A percentile compares a stretch with the other conserved stretches of the same genome.
Conservation (phyloP, 768 basidiomycete genomes). For the Coprinellus micaceus region DNA sequence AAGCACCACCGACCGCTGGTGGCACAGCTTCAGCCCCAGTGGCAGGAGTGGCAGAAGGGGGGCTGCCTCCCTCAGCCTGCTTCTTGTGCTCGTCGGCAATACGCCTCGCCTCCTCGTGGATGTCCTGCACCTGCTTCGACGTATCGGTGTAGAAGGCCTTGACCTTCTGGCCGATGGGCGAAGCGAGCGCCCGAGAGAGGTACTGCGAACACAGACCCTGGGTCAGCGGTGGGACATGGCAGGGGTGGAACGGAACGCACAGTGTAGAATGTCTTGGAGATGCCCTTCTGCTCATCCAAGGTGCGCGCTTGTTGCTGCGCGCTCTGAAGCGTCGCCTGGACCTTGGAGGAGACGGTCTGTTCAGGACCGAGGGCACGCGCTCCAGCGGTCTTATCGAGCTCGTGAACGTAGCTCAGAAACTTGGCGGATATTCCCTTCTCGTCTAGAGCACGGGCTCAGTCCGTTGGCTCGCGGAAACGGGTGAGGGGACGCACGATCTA, state of each 20-base stretch:
- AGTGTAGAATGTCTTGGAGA: slow-evolving; percentile 65
- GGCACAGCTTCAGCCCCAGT: neutral
- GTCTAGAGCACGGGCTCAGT: slow-evolving; percentile 30
- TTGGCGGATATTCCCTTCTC: slow-evolving; percentile 85
- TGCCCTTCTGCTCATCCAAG: slow-evolving; percentile 74
- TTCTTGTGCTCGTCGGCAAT: slow-evolving; percentile 65
- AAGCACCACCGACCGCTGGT: too few species aligned
- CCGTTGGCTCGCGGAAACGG: neutral
- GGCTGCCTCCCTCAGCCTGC: slow-evolving; percentile 16
- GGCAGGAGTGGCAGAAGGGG: slow-evolving; percentile 13
- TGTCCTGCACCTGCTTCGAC: slow-evolving; percentile 83
- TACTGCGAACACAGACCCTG: slow-evolving; percentile 52
- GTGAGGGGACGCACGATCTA: slow-evolving; percentile 61
- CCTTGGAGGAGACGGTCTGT: slow-evolving; percentile 73
- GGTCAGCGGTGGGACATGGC: too few species aligned
- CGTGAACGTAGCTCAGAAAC: slow-evolving; percentile 77
- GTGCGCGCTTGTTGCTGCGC: slow-evolving; percentile 68
- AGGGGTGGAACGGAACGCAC: too few species aligned
- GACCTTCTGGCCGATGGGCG: slow-evolving; percentile 75
- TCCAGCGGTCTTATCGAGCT: slow-evolving; percentile 69
- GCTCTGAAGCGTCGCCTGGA: slow-evolving; percentile 58
- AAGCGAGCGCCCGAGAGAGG: slow-evolving; percentile 71
- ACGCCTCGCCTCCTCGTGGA: slow-evolving; percentile 88
- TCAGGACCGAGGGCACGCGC: slow-evolving; percentile 72
- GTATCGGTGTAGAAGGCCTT: slow-evolving; percentile 81